These are phyloP conservation scores for Chaetomium fimeti DNA, from an alignment of 495 filamentous ascomycete species.

Conservation along the genomic window DNA sequence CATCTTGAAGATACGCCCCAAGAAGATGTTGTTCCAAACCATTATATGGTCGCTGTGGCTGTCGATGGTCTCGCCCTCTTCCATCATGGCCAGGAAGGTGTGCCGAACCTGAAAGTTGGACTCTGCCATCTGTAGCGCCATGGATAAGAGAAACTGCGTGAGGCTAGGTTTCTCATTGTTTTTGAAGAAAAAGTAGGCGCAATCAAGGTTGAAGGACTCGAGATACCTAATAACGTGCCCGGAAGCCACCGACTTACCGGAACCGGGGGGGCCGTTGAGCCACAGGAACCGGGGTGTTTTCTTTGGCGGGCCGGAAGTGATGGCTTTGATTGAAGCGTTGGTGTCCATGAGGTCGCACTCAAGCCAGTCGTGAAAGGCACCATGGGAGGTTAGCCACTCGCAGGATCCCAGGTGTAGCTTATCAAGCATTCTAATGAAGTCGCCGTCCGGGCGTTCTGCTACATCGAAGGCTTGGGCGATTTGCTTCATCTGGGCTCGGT, in stretches of 20 bases:
- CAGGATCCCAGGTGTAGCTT: constrained; percentile 30
- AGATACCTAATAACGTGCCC: constrained; percentile 28
- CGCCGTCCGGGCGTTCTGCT: constrained; percentile 22
- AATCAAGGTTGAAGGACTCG: constrained; percentile 24
- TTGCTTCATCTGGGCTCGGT: constrained; percentile 25
- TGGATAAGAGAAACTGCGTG: constrained; percentile 21
- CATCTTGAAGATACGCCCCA: constrained; percentile 29
- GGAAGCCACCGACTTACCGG: constrained; percentile 30
- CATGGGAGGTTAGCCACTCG: constrained; percentile 26
- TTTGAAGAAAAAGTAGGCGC: constrained; percentile 30
- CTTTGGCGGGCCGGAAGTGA: background rate
- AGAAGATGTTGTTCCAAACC: constrained; percentile 32
- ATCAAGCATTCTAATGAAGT: constrained; percentile 20
- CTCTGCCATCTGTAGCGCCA: constrained; percentile 35
- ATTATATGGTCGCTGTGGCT: constrained; percentile 26
- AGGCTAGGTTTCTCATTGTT: constrained; percentile 18
- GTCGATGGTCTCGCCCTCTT: constrained; percentile 20
- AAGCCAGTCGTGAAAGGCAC: constrained; percentile 26
- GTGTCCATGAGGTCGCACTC: constrained; percentile 20
- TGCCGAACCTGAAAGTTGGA: constrained; percentile 27
- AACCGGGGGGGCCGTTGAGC: constrained; percentile 32
- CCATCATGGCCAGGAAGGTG: constrained; percentile 26
- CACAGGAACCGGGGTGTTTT: constrained; percentile 20
- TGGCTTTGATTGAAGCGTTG: constrained; percentile 13
- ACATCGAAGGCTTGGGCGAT: constrained; percentile 26